These are phyloP conservation scores for Metarhizium humberi DNA, from an alignment of 2,329 filamentous ascomycete species.

Conservation along the genomic window DNA sequence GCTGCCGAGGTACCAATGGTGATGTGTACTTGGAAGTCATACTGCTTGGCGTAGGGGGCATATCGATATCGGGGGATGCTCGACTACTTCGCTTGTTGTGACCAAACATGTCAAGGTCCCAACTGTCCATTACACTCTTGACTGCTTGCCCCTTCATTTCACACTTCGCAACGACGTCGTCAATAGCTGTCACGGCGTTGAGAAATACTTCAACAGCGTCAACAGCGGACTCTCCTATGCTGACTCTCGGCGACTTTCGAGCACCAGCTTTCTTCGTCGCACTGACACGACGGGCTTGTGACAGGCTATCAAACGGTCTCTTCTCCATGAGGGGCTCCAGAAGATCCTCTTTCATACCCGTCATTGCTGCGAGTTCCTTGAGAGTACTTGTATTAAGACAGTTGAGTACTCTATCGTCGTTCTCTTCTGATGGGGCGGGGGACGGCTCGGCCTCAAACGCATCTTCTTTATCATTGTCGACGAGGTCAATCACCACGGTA, in stretches of 20 bases:
- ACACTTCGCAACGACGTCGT: conserved; percentile 69
- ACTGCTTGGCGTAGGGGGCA: conserved; percentile 34
- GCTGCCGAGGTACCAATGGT: conserved; percentile 51
- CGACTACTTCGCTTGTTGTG: conserved; percentile 23
- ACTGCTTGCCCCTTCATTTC: conserved; percentile 57
- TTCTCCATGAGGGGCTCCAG: conserved; percentile 61
- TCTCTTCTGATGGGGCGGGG: conserved; percentile 19
- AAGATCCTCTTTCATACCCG: conserved; percentile 60
- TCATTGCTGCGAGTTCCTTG: conserved; percentile 73
- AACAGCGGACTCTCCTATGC: conserved; percentile 44
- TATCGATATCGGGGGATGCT: conserved; percentile 22
- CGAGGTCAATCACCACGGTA: conserved; percentile 23
- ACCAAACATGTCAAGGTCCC: conserved; percentile 41
- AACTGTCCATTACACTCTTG: conserved; percentile 34
- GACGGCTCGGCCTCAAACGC: conserved; percentile 26
- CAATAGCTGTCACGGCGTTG: conserved; percentile 71
- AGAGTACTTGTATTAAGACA: conserved; percentile 76
- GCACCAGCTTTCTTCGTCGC: conserved; percentile 37
- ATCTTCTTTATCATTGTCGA: conserved; percentile 33
- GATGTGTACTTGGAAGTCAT: conserved; percentile 23
- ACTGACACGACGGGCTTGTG: conserved; percentile 57
- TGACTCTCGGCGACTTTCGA: conserved; percentile 34
- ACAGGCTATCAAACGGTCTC: conserved; percentile 63
- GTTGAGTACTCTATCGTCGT: conserved; percentile 48
- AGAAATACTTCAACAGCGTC: conserved; percentile 59